Evolutionary conservation across 768 basidiomycete genomes (phyloP), one percentile per base, ranked within the genome.

Genomic region (Amanita molliuscula): DNA sequence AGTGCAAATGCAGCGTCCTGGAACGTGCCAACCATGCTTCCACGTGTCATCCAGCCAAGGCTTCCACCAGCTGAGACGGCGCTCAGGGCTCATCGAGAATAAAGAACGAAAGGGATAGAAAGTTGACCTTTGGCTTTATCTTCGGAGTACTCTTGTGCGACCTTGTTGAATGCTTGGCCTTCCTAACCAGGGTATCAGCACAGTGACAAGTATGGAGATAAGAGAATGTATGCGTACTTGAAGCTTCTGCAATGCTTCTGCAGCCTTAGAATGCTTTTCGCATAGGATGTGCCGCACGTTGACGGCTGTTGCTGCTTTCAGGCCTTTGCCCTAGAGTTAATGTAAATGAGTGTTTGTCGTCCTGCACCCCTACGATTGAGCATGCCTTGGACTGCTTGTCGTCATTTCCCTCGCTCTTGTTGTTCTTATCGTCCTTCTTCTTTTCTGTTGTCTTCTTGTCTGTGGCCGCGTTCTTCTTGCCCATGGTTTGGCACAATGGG

Each of bases 281-380:
- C 89, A 92, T 18, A 92, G 69, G 37, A 92, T 88, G 62, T 92
- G 89, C 25, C 89, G 81, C 26, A 92, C 88, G 61, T 90, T 90
- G 34, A 92, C 68, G 25, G 89, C 80, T 6, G 79, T 89, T 9
- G 88, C 89, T 23, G 88, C 67, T 65, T 88, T 91, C 64, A 90
- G 61, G 21, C 77, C 75, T 61, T 82, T 13, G 67, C 73, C 77
- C 77, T 52, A 15, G 18, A 47, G 18, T n/a, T 40, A 50, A 43
- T n/a, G 40, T 18, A 10, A 37, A 16, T n/a, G 36, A 37, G 8
- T n/a, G 55, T 31, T 31, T 13, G 23, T 13, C 29, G 18, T 6
- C 25, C n/a, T 28, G 13, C 9, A 47, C 23, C 15, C 18, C 42
- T 26, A 44, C 37, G 40, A 33, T 36, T 47, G 28, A 34, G 26